Conservation (phyloP, 2,329 filamentous ascomycete genomes). For the Xylariaceae sp. region DNA sequence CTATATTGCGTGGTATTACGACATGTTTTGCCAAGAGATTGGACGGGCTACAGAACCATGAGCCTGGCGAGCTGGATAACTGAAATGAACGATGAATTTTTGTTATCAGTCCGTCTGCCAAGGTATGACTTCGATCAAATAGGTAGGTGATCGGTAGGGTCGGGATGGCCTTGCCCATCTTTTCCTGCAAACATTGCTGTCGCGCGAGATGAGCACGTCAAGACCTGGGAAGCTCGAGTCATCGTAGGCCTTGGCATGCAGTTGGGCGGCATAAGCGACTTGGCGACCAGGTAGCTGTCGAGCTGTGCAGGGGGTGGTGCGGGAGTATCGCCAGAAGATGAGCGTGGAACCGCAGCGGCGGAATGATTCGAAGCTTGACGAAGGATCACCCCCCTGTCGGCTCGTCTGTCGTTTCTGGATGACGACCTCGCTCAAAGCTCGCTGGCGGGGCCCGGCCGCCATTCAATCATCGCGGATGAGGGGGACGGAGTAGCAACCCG, state of each 20-base stretch:
- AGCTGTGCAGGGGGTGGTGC: background rate
- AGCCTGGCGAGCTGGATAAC: background rate
- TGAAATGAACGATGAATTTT: constrained; percentile 2
- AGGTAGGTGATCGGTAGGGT: constrained; percentile 15
- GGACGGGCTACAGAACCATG: constrained; percentile 6
- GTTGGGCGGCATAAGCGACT: constrained; percentile 3
- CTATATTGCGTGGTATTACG: constrained; percentile 7
- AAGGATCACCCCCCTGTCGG: background rate
- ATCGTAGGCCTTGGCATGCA: background rate
- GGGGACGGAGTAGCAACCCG: too few relatives aligned
- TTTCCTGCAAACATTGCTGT: background rate
- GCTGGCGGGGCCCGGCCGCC: too few relatives aligned
- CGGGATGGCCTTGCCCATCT: background rate
- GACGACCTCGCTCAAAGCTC: background rate
- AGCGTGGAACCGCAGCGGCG: constrained; percentile 1
- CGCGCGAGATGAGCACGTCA: background rate
- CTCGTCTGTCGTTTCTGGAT: background rate
- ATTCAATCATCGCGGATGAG: too few relatives aligned
- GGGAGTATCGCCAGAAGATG: too few relatives aligned
- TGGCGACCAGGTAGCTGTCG: constrained; percentile 3
- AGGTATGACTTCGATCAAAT: constrained; percentile 11
- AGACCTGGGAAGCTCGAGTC: constrained; percentile 2
- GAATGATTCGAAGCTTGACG: background rate
- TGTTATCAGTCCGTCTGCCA: constrained; percentile 2
- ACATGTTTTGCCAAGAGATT: background rate